Percentiles rank a stretch among this genome's conserved stretches.
These are phyloP conservation scores for Schizophyllum commune DNA, from an alignment of 1,284 basidiomycete species.

Conservation along the genomic window DNA sequence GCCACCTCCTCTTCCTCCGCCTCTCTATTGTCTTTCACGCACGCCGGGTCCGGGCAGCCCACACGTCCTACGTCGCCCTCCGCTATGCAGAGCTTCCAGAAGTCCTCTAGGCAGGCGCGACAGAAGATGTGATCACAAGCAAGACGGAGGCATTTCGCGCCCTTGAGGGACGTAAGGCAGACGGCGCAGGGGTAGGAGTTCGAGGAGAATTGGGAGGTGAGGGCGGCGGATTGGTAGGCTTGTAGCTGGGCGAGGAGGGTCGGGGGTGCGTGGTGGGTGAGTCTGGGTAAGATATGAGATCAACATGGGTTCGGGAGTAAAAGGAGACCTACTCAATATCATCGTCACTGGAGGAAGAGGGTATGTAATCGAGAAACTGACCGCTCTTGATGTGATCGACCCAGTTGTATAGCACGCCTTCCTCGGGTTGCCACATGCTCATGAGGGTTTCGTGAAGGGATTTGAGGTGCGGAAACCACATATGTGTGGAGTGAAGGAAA, in stretches of 20 bases:
- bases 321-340: constrained; percentile 8
- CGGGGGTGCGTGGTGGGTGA: constrained; percentile 47
- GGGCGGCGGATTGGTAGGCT: constrained; percentile 38
- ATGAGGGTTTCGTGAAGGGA: constrained; percentile 34
- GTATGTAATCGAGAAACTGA: constrained; percentile 44
- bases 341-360: constrained; percentile 27
- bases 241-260: constrained; percentile 30
- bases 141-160: constrained; percentile 58
- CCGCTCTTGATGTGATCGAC: constrained; percentile 62
- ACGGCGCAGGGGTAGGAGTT: constrained; percentile 61
- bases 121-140: constrained; percentile 70
- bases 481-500: constrained; percentile 47
- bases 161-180: constrained; percentile 64
- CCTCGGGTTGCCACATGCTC: constrained; percentile 51
- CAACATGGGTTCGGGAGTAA: constrained; percentile 25
- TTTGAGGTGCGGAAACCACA: constrained; percentile 45
- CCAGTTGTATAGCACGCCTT: constrained; percentile 60
- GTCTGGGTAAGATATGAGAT: constrained; percentile 21
- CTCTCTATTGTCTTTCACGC: constrained; percentile 63
- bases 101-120: constrained; percentile 59
- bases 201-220: constrained; percentile 46
- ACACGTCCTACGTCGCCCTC: constrained; percentile 68
- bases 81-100: constrained; percentile 65
- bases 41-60: constrained; percentile 62
- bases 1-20: constrained; percentile 67